phyloP scores from a whole-genome alignment of 306 rosid genomes.

The Sophora flavescens region DNA sequence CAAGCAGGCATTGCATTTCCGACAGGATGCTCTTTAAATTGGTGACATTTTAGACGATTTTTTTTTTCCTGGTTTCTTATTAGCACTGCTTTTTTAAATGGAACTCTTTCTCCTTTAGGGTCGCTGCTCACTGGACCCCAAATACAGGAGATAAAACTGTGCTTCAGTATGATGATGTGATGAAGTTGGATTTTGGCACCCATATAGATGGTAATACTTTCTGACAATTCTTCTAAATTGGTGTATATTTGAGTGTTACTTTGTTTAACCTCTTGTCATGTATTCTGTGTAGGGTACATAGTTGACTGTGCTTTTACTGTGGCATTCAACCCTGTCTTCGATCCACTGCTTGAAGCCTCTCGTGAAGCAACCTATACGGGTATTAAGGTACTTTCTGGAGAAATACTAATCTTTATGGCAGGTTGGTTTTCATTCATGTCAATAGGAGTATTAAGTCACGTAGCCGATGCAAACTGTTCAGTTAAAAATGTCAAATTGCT shows the following conservation, averaged over 20 bases:
- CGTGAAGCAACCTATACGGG: conserved; percentile 97
- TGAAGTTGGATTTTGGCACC: conserved; percentile 98
- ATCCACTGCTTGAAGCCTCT: conserved; percentile 95
- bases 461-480: conserved; percentile 4
- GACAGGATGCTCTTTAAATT: conserved; percentile 96
- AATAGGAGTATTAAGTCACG: not conserved
- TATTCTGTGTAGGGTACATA: conserved; percentile 69
- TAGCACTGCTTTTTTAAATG: conserved; percentile 32
- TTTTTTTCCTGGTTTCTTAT: conserved; percentile 1
- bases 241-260: conserved; percentile 22
- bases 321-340: conserved; percentile 94
- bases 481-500: conserved; percentile 31
- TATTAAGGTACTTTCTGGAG: conserved; percentile 71
- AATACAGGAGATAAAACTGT: conserved; percentile 92
- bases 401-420: conserved; percentile 6
- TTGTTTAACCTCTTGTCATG: conserved; percentile 30
- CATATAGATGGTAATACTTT: conserved; percentile 83
- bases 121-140: conserved; percentile 99
- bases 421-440: conserved; percentile 26
- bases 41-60: conserved; percentile 55
- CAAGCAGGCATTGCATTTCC: conserved; percentile 99
- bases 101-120: conserved; percentile 60
- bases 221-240: conserved; percentile 23
- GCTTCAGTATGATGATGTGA: conserved; percentile 94
- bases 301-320: conserved; percentile 97